These are phyloP conservation scores for Colletotrichum somersetense DNA, from an alignment of 2,329 filamentous ascomycete species.

Conservation along the genomic window DNA sequence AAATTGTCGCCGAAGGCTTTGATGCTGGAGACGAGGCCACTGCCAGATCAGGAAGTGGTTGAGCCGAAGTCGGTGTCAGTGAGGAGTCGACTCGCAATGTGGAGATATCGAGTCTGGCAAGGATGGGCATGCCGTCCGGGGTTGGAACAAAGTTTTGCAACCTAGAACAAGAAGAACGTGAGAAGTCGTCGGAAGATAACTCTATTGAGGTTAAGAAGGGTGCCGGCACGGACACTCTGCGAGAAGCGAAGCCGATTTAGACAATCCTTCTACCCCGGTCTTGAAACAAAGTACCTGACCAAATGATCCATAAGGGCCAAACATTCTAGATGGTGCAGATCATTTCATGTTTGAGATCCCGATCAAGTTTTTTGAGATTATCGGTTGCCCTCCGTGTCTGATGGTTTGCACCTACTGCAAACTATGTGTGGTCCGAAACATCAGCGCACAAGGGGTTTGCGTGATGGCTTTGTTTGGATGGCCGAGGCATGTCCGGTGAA, in stretches of 20 bases:
- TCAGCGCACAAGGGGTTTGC: constrained; percentile 29
- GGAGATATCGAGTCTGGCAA: neutral
- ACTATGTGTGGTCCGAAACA: constrained; percentile 23
- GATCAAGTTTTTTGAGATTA: constrained; percentile 23
- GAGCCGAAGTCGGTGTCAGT: constrained; percentile 24
- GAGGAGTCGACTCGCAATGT: neutral
- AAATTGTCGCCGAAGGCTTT: neutral
- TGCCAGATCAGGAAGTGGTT: constrained; percentile 13
- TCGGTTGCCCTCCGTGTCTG: constrained; percentile 36
- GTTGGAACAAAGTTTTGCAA: constrained; percentile 16
- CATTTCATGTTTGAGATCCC: neutral
- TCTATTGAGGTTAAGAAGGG: constrained; percentile 33
- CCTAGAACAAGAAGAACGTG: constrained; percentile 29
- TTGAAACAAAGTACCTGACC: constrained; percentile 37
- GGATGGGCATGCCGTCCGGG: constrained; percentile 30
- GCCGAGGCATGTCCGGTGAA: constrained; percentile 26
- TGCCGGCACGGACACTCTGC: constrained; percentile 18
- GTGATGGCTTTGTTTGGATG: constrained; percentile 27
- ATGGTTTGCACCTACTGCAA: constrained; percentile 32
- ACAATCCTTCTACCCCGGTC: constrained; percentile 28
- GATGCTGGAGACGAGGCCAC: neutral
- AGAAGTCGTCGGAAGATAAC: constrained; percentile 36
- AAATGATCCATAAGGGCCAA: constrained; percentile 23
- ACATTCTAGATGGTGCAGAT: constrained; percentile 18
- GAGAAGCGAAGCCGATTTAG: constrained; percentile 10